Evolutionary conservation across 2,329 filamentous ascomycete species (phyloP), one percentile per base, ranked within the genome.

Genomic region (Talaromyces sp.): DNA sequence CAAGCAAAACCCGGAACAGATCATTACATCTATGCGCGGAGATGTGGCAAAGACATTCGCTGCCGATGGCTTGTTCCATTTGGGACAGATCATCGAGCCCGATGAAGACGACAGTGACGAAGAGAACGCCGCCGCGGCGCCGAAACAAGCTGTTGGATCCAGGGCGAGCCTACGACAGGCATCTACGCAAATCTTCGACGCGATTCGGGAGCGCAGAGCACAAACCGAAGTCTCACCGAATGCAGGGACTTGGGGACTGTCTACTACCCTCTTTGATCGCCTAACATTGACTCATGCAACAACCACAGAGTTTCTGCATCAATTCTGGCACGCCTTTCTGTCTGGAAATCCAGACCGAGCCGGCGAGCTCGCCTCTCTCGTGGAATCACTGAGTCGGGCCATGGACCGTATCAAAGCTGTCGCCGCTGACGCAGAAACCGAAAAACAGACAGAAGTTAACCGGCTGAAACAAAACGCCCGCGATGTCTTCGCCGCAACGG

Each of bases 291-390:
- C 94, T 0, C 92, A 98, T 73, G 93, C 93, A 59, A 99, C 95
- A 0, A 96, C 92, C 0, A 89, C 91, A 42, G 95, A 99, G 72
- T 99, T 98, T 70, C 80, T 99, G n/a, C 91, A 94, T 69, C 96
- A 98, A 74, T 99, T 99, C 79, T 99, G 94, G 94, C 85, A 86
- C 36, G 87, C 93, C 0, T 99, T 96, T 71, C 83, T 96, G 30
- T 97, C 93, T 0, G 94, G 93, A 14, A 91, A 97, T 71, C 79
- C 90, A 0, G 88, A 91, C 63, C 88, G 91, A 36, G 91, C 91
- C 0, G 83, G 83, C 50, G 94, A 99, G 76, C 83, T 97, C 14
- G 87, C 88, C 6, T 92, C 90, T 64, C 83, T 97, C 54, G 87
- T 90, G 7, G 91, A 96, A 72, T 94, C 92, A 9, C 82, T 99